Percentiles rank a stretch among this genome's conserved stretches.
phyloP scores from a whole-genome alignment of 169 alveolate species.

The Eimeria mitis region DNA sequence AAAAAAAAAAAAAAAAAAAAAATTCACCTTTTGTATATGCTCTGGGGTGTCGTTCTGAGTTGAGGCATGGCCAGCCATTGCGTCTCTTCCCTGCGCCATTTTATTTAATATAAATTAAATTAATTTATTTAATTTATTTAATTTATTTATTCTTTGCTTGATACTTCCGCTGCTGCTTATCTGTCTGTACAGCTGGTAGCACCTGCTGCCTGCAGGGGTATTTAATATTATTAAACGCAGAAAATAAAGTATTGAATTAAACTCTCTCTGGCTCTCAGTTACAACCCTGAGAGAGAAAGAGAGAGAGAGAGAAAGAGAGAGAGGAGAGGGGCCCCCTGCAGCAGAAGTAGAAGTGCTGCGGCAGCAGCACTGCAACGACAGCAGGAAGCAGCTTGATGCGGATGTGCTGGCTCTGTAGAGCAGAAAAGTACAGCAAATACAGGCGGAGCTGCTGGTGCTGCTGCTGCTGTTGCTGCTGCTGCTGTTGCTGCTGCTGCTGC shows the following conservation, averaged over 20 bases:
- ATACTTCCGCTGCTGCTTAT: background rate
- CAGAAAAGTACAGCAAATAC: background rate
- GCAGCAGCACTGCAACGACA: background rate
- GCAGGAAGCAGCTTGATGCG: background rate
- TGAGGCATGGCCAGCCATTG: background rate
- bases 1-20: background rate
- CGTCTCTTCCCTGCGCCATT: slow-evolving; percentile 29
- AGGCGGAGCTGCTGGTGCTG: background rate
- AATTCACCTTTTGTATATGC: background rate
- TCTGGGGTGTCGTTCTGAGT: slow-evolving; percentile 4
- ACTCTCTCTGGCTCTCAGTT: background rate
- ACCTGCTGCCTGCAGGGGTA: background rate
- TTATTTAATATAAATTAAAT: background rate
- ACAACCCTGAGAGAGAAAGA: background rate
- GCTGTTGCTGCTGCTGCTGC: slow-evolving; percentile 22
- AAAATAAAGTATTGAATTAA: background rate
- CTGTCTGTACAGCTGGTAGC: background rate
- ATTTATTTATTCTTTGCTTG: background rate
- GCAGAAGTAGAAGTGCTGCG: background rate
- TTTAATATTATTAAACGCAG: background rate
- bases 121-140: background rate
- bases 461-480: slow-evolving; percentile 38
- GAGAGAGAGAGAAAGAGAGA: background rate
- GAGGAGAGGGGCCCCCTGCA: background rate
- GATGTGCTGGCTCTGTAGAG: background rate